A percentile compares a stretch with the other conserved stretches of the same genome.
These are phyloP conservation scores for Mortierella polycephala DNA, from an alignment of 371 early-diverging fungal species.

Conservation along the genomic window DNA sequence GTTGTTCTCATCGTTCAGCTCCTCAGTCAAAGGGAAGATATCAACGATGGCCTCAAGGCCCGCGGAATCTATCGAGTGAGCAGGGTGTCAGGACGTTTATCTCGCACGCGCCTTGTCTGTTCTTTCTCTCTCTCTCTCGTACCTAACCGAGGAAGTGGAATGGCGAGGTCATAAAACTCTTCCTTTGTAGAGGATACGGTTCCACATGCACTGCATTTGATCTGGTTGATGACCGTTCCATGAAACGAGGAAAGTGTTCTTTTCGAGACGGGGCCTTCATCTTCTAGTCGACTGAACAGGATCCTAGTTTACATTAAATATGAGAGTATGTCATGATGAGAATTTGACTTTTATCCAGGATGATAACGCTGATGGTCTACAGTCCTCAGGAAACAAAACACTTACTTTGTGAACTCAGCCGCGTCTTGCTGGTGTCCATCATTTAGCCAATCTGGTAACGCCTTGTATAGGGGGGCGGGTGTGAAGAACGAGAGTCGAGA, in stretches of 20 bases:
- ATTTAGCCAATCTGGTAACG: conserved; percentile 54
- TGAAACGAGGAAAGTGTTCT: conserved; percentile 35
- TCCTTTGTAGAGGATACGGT: conserved; percentile 48
- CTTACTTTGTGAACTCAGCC: conserved; percentile 52
- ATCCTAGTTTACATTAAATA: conserved; percentile 19
- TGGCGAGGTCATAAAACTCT: conserved; percentile 48
- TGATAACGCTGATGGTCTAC: too few species aligned
- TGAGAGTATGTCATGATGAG: background rate
- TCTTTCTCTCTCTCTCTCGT: background rate
- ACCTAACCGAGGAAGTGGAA: conserved; percentile 38
- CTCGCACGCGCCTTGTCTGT: background rate
- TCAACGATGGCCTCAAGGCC: conserved; percentile 32
- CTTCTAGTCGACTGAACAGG: conserved; percentile 51
- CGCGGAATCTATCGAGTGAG: conserved; percentile 6
- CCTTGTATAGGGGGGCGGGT: conserved; percentile 37
- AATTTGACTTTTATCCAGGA: background rate
- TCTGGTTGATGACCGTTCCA: conserved; percentile 37
- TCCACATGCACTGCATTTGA: conserved; percentile 43
- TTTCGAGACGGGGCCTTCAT: conserved; percentile 37
- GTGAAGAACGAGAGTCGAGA: conserved; percentile 37
- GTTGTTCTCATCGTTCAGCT: conserved; percentile 34
- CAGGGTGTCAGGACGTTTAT: background rate
- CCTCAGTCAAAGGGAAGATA: conserved; percentile 39
- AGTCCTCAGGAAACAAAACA: background rate
- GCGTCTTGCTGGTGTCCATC: conserved; percentile 56